Base-by-base conservation (phyloP, 2,329 filamentous ascomycete genomes). In the Thielaviopsis euricoi region DNA sequence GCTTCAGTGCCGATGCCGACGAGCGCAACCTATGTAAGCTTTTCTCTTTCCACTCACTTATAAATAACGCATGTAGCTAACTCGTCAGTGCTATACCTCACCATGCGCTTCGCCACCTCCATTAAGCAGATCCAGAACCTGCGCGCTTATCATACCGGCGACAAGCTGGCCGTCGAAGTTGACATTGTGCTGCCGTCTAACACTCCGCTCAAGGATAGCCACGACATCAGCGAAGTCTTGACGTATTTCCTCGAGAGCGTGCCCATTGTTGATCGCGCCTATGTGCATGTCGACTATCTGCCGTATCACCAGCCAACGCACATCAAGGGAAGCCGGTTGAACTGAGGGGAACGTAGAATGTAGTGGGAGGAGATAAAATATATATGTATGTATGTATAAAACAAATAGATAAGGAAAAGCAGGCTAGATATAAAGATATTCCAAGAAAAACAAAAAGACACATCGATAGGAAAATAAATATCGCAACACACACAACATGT, bases 81-180 rank as follows among this genome's bases (percentile, higher is more conserved):
- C 33, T 19, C 21, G 2, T 6, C 37, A 60, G 70, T 95, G 22
- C 76, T 95, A 0, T 96, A 96, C 71, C 78, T 95, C 64, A 93
- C 89, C 1, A 95, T 95, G 86, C 85, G 90, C 21, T 95, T 95
- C 67, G 89, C 89, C 52, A 88, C 86, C 63, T 86, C 86, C 13
- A 94, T 96, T 66, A 82, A 81, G 66, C 84, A 88, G 67, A 93
- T 94, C 61, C 88, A 93, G 67, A 88, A 88, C 33, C 72, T 93
- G 58, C 84, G 89, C 63, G 88, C 88, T 1, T 94, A 93, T 67
- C 88, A 94, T 65, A 83, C 84, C 0, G 88, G 88, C 25, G 88
- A 93, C 68, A 90, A 89, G 73, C 76, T 93, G 59, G 89, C 88
- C 62, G 86, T 91, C 25, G 76, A 79, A 66, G 87, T 91, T 12